Conservation (phyloP, 2,329 filamentous ascomycete species). For the Verticillium isaacii region DNA sequence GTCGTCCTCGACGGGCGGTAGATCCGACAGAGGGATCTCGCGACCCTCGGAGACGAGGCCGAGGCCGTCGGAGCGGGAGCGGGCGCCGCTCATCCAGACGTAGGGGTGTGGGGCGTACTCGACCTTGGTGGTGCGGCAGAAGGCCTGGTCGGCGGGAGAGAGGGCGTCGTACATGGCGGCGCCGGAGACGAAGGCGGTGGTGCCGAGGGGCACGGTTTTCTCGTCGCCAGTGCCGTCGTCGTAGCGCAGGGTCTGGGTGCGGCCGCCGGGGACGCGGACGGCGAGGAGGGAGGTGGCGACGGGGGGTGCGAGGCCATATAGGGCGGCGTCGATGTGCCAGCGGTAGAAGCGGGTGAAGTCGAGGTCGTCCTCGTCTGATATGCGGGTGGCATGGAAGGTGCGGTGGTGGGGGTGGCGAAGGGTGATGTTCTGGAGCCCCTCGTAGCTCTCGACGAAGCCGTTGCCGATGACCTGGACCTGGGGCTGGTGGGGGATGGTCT, state of each 20-base stretch:
- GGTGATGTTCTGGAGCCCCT: slow-evolving; percentile 63
- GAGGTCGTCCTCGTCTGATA: slow-evolving; percentile 50
- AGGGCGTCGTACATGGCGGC: slow-evolving; percentile 67
- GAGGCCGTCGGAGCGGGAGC: slow-evolving; percentile 62
- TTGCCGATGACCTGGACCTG: slow-evolving; percentile 75
- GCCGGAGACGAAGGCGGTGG: slow-evolving; percentile 70
- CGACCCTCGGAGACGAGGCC: slow-evolving; percentile 64
- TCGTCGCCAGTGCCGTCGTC: slow-evolving; percentile 66
- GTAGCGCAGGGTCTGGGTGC: slow-evolving; percentile 64
- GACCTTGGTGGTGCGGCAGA: slow-evolving; percentile 60
- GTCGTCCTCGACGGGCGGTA: slow-evolving; percentile 59
- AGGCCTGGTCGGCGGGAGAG: slow-evolving; percentile 59
- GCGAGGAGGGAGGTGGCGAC: slow-evolving; percentile 69
- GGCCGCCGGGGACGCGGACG: slow-evolving; percentile 64
- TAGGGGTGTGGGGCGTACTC: slow-evolving; percentile 79
- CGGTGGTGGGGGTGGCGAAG: slow-evolving; percentile 73
- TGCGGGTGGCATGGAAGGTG: slow-evolving; percentile 65
- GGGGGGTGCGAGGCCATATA: slow-evolving; percentile 72
- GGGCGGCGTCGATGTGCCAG: slow-evolving; percentile 77
- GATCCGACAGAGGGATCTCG: slow-evolving; percentile 53
- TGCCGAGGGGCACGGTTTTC: slow-evolving; percentile 65
- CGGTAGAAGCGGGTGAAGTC: slow-evolving; percentile 59
- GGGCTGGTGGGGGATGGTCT: slow-evolving; percentile 74
- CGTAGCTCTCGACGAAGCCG: slow-evolving; percentile 63
- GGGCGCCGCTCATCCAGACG: slow-evolving; percentile 72